A percentile compares a stretch with the other conserved stretches of the same genome.
These are phyloP conservation scores for Penicillium sp. DNA, from an alignment of 2,329 filamentous ascomycete species.

Conservation along the genomic window DNA sequence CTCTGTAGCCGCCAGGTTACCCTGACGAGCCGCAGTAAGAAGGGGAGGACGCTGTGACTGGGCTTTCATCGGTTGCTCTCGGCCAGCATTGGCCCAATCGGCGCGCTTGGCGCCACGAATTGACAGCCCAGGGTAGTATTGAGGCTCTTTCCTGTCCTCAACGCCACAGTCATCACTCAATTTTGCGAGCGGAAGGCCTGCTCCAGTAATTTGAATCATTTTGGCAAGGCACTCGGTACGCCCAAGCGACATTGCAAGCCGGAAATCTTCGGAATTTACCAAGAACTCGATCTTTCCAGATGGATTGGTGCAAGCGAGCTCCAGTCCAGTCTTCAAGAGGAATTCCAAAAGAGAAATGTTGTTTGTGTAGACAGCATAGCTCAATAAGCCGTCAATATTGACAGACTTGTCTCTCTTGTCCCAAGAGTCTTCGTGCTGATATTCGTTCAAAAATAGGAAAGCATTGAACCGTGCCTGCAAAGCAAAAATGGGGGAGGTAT, in stretches of 20 bases:
- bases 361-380: slow-evolving; percentile 53
- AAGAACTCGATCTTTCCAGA: not conserved
- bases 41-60: slow-evolving; percentile 27
- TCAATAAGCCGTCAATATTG: slow-evolving; percentile 29
- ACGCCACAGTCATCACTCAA: slow-evolving; percentile 66
- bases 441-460: slow-evolving; percentile 20
- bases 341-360: slow-evolving; percentile 55
- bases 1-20: slow-evolving; percentile 66
- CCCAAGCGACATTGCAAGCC: slow-evolving; percentile 45
- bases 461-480: slow-evolving; percentile 45
- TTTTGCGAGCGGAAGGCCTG: slow-evolving; percentile 66
- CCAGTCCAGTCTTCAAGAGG: slow-evolving; percentile 54
- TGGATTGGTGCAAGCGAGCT: slow-evolving; percentile 13
- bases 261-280: slow-evolving; percentile 29
- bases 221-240: slow-evolving; percentile 43
- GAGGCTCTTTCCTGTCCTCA: slow-evolving; percentile 62
- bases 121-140: slow-evolving; percentile 72
- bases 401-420: not conserved
- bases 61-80: slow-evolving; percentile 20
- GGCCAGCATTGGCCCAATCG: slow-evolving; percentile 70
- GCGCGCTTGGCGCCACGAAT: slow-evolving; percentile 71
- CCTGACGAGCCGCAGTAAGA: slow-evolving; percentile 31
- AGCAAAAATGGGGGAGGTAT: slow-evolving; percentile 54
- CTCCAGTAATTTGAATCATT: slow-evolving; percentile 65
- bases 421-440: not conserved